Evolutionary conservation across 352 stramenopile species (phyloP).

Genomic region (Globisporangium rhizosaccharum): DNA sequence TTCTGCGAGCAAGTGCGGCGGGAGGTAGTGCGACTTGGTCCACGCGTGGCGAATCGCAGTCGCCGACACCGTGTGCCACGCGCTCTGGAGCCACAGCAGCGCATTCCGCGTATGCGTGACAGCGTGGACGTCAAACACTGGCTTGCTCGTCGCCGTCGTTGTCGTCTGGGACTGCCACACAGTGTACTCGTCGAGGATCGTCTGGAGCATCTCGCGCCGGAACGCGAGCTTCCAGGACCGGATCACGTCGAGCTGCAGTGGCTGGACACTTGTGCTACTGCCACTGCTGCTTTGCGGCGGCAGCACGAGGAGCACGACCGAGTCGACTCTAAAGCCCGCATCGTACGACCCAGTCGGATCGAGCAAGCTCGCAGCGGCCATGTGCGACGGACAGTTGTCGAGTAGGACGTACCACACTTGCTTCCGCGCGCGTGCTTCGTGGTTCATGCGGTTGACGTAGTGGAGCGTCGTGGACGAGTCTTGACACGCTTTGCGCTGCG

Average conservation of each 20-base stretch:
- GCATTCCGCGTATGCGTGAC: slow-evolving; percentile 41
- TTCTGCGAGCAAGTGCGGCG: slow-evolving; percentile 22
- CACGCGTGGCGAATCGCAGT: slow-evolving; percentile 39
- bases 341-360: slow-evolving; percentile 54
- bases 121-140: slow-evolving; percentile 33
- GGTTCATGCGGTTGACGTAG: slow-evolving; percentile 57
- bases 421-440: slow-evolving; percentile 44
- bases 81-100: slow-evolving; percentile 37
- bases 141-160: not conserved
- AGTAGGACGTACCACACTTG: slow-evolving; percentile 70
- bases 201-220: slow-evolving; percentile 49
- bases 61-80: slow-evolving; percentile 28
- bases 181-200: slow-evolving; percentile 29
- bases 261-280: slow-evolving; percentile 29
- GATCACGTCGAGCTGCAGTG: slow-evolving; percentile 53
- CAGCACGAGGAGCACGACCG: slow-evolving; percentile 58
- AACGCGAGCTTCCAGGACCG: slow-evolving; percentile 57
- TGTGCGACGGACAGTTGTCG: slow-evolving; percentile 55
- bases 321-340: slow-evolving; percentile 58
- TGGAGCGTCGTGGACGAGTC: slow-evolving; percentile 46
- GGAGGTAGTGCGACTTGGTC: slow-evolving; percentile 29
- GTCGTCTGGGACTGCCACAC: slow-evolving; percentile 8
- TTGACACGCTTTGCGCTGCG: slow-evolving; percentile 37
- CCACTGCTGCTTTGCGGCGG: slow-evolving; percentile 23
- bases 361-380: slow-evolving; percentile 53